A percentile compares a stretch with the other conserved stretches of the same genome.
Conservation (phyloP, 495 filamentous ascomycete species). For the Trichodelitschia bisporula region DNA sequence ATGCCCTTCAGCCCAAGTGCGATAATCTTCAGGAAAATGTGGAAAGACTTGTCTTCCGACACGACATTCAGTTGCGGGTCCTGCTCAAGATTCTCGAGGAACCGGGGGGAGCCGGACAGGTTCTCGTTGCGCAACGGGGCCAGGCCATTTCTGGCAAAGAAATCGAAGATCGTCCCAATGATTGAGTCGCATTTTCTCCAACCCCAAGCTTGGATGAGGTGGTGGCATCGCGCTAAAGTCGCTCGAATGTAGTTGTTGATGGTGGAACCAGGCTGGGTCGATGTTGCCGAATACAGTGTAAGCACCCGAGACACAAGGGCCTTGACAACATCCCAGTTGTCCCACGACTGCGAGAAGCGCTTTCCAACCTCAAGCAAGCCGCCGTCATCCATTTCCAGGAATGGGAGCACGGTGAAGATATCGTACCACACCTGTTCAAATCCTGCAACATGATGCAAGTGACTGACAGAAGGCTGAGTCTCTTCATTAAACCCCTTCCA, state of each 20-base stretch:
- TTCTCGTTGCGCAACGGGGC: slow-evolving; percentile 57
- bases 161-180: slow-evolving; percentile 66
- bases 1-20: slow-evolving; percentile 42
- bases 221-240: slow-evolving; percentile 49
- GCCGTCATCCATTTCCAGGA: slow-evolving; percentile 45
- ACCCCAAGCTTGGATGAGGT: slow-evolving; percentile 58
- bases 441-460: too few species aligned
- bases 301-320: slow-evolving; percentile 38
- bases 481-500: slow-evolving; percentile 31
- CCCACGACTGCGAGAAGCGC: slow-evolving; percentile 25
- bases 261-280: slow-evolving; percentile 26
- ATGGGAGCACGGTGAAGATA: slow-evolving; percentile 51
- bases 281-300: slow-evolving; percentile 32
- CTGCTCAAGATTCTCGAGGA: slow-evolving; percentile 46
- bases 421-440: slow-evolving; percentile 51
- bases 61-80: slow-evolving; percentile 34
- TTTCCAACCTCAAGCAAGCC: slow-evolving; percentile 34
- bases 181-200: slow-evolving; percentile 63
- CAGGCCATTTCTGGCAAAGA: slow-evolving; percentile 56
- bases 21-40: slow-evolving; percentile 75
- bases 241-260: slow-evolving; percentile 66
- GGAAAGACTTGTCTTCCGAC: slow-evolving; percentile 62
- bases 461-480: slow-evolving; percentile 14
- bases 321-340: slow-evolving; percentile 55
- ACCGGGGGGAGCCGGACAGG: slow-evolving; percentile 45